Conservation (phyloP, 139 green algal species). For the Chloropicon primus region DNA sequence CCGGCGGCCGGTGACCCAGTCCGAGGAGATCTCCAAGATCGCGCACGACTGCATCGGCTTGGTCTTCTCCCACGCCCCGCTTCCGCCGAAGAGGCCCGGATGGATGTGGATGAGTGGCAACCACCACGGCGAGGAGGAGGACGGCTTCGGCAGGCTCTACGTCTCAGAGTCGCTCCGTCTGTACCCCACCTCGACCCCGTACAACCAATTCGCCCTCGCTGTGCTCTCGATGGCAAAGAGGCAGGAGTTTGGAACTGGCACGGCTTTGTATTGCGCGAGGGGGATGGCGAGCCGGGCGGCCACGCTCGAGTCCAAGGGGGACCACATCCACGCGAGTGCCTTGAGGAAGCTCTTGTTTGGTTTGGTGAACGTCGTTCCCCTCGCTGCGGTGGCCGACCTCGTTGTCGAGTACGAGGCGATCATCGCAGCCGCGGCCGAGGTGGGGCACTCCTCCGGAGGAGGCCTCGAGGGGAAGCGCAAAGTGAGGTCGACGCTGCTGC, state of each 20-base stretch:
- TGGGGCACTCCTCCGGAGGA: not conserved
- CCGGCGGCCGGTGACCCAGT: not conserved
- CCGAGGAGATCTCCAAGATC: not conserved
- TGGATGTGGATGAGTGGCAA: too few species aligned
- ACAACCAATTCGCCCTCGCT: not conserved
- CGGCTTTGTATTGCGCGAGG: not conserved
- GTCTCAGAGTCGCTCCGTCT: not conserved
- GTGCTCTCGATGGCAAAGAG: not conserved
- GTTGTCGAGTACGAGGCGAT: not conserved
- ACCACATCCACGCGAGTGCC: not conserved
- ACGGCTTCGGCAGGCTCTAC: not conserved
- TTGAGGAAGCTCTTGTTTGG: not conserved
- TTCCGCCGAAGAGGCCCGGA: too few species aligned
- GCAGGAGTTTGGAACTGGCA: not conserved
- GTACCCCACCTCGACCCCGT: not conserved
- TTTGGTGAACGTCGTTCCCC: not conserved
- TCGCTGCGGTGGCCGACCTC: not conserved
- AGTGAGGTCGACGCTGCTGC: not conserved
- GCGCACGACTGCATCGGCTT: not conserved
- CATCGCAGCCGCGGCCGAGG: too few species aligned
- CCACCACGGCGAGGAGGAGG: too few species aligned
- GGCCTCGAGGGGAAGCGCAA: not conserved
- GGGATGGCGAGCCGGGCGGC: not conserved
- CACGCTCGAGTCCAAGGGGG: not conserved
- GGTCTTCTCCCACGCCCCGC: not conserved